Evolutionary conservation across 2,329 filamentous ascomycete species (phyloP).

Genomic region (Colletotrichum sidae): DNA sequence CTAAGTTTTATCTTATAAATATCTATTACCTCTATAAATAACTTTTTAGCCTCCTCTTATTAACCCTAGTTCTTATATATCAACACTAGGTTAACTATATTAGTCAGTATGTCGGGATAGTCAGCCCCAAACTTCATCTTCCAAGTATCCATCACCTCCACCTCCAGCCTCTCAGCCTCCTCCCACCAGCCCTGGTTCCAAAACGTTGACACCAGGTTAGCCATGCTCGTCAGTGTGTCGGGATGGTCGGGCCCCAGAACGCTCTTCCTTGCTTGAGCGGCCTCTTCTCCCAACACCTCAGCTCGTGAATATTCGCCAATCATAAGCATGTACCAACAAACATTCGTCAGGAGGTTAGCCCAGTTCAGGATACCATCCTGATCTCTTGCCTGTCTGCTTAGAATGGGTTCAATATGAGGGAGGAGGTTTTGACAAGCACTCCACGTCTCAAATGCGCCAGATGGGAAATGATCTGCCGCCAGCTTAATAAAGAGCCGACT

Average conservation of each 20-base stretch:
- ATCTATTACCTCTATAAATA: too few species aligned
- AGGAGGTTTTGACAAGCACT: constrained; percentile 4
- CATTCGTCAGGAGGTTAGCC: constrained; percentile 27
- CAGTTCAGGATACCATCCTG: not conserved
- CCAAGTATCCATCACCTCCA: constrained; percentile 10
- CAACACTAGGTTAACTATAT: constrained; percentile 9
- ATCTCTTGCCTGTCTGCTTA: not conserved
- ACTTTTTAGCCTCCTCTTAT: too few species aligned
- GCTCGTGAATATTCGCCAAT: constrained; percentile 2
- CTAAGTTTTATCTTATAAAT: too few species aligned
- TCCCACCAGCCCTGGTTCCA: not conserved
- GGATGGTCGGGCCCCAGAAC: constrained; percentile 7
- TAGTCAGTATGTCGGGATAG: constrained; percentile 2
- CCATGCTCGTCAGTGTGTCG: not conserved
- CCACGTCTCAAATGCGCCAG: constrained; percentile 5
- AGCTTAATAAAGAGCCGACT: constrained; percentile 29
- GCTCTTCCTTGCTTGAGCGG: not conserved
- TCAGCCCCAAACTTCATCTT: not conserved
- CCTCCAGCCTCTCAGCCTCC: constrained; percentile 13
- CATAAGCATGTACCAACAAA: constrained; percentile 15
- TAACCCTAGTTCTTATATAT: constrained; percentile 1
- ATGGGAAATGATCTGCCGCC: constrained; percentile 15
- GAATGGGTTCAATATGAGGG: constrained; percentile 22
- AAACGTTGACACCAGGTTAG: not conserved
- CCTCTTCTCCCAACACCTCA: not conserved